These are phyloP conservation scores for Saccharomycopsis schoenii DNA, from an alignment of 805 yeast genomes.

Conservation along the genomic window DNA sequence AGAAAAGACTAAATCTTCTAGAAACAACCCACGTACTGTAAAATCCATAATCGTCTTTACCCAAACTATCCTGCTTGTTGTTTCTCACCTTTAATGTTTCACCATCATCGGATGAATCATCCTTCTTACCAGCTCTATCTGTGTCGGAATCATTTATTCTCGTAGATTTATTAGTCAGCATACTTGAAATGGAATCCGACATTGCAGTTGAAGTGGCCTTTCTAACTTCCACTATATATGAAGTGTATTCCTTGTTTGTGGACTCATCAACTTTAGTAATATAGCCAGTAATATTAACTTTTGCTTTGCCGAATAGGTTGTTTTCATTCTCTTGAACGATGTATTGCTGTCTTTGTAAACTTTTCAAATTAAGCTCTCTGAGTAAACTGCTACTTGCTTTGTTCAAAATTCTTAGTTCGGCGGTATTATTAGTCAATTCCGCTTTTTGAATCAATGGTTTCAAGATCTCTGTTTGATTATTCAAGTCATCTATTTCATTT, in stretches of 20 bases:
- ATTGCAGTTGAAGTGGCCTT: not conserved
- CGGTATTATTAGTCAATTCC: slow-evolving; percentile 66
- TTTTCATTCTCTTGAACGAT: slow-evolving; percentile 76
- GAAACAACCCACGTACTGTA: slow-evolving; percentile 66
- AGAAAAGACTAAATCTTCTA: slow-evolving; percentile 78
- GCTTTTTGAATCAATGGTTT: slow-evolving; percentile 69
- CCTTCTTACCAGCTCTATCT: slow-evolving; percentile 17
- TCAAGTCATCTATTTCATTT: slow-evolving; percentile 45
- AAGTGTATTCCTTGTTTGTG: slow-evolving; percentile 47
- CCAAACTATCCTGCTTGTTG: not conserved
- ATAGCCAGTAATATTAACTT: slow-evolving; percentile 38
- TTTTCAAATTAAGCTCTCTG: slow-evolving; percentile 65
- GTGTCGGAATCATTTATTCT: slow-evolving; percentile 32
- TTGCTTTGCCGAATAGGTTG: slow-evolving; percentile 59
- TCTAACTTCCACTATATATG: slow-evolving; percentile 65
- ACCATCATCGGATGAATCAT: slow-evolving; percentile 26
- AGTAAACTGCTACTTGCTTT: slow-evolving; percentile 60
- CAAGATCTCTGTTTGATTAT: slow-evolving; percentile 54
- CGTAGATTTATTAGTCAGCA: not conserved
- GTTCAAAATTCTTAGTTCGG: slow-evolving; percentile 55
- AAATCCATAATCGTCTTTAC: not conserved
- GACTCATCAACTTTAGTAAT: slow-evolving; percentile 39
- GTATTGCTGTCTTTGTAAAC: slow-evolving; percentile 68
- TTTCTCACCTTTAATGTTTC: slow-evolving; percentile 44
- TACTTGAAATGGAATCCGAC: not conserved